Evolutionary conservation across 2,329 filamentous ascomycete genomes (phyloP).

Genomic region (Stachybotrys chlorohalonatus): DNA sequence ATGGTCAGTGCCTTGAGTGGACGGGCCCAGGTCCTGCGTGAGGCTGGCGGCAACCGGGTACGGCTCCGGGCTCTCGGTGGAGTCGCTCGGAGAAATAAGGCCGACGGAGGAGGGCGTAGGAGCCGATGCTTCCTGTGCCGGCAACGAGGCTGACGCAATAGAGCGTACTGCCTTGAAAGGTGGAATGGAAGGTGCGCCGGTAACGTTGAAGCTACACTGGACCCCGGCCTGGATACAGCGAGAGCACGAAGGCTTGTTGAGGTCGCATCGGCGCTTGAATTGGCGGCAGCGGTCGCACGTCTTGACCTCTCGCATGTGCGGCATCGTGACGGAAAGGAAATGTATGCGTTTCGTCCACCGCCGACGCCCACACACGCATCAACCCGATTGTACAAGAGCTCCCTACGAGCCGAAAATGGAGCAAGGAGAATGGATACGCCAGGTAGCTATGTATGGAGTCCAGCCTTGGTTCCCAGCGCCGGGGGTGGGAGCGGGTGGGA

Average conservation of each 20-base stretch:
- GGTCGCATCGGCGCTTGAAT: slow-evolving; percentile 25
- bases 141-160: slow-evolving; percentile 8
- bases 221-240: slow-evolving; percentile 22
- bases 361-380: background rate
- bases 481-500: no score
- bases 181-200: slow-evolving; percentile 5
- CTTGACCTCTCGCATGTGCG: slow-evolving; percentile 23
- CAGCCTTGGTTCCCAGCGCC: no score
- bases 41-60: slow-evolving; percentile 4
- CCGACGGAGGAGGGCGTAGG: slow-evolving; percentile 10
- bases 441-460: no score
- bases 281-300: slow-evolving; percentile 26
- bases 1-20: slow-evolving; percentile 1
- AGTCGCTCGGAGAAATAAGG: slow-evolving; percentile 18
- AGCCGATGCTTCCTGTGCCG: slow-evolving; percentile 6
- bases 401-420: no score
- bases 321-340: slow-evolving; percentile 9
- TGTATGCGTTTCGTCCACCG: background rate
- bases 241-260: slow-evolving; percentile 23
- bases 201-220: slow-evolving; percentile 21
- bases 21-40: slow-evolving; percentile 1
- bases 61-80: slow-evolving; percentile 18
- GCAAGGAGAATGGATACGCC: no score
- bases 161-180: slow-evolving; percentile 6
- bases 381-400: background rate